These are phyloP conservation scores for Chenopodium formosanum DNA, from an alignment of 148 eudicot species.

Conservation along the genomic window DNA sequence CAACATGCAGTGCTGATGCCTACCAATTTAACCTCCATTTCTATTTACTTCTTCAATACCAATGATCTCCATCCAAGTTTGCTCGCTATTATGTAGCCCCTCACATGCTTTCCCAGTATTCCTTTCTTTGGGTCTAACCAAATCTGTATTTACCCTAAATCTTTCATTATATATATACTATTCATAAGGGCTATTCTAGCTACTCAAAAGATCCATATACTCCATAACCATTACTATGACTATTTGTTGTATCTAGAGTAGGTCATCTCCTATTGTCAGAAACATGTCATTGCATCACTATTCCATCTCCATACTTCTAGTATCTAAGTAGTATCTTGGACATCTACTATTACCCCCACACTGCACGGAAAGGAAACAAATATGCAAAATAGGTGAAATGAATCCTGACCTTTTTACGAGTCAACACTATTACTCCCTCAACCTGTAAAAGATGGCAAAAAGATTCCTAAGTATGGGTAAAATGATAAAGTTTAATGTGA, in stretches of 20 bases:
- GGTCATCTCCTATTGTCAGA: background rate
- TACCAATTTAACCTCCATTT: background rate
- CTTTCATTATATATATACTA: background rate
- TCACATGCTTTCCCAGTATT: background rate
- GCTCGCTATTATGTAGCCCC: background rate
- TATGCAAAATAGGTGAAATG: background rate
- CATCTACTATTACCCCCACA: no score
- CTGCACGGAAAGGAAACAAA: background rate
- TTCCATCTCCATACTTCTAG: background rate
- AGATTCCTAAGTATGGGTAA: no score
- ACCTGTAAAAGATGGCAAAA: background rate
- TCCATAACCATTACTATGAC: background rate
- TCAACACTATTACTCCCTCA: background rate
- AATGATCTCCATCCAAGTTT: background rate
- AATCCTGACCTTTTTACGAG: background rate
- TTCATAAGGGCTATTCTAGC: background rate
- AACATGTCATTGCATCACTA: background rate
- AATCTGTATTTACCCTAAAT: background rate
- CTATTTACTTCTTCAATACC: background rate
- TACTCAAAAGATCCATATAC: background rate
- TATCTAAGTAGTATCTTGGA: background rate
- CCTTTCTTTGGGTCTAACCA: background rate
- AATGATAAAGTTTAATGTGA: no score
- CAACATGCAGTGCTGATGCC: background rate
- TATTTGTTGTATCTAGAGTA: background rate